Percentiles rank a stretch among this genome's conserved stretches.
These are phyloP conservation scores for Haplosporangium sp. DNA, from an alignment of 371 early-diverging fungal species.

Conservation along the genomic window DNA sequence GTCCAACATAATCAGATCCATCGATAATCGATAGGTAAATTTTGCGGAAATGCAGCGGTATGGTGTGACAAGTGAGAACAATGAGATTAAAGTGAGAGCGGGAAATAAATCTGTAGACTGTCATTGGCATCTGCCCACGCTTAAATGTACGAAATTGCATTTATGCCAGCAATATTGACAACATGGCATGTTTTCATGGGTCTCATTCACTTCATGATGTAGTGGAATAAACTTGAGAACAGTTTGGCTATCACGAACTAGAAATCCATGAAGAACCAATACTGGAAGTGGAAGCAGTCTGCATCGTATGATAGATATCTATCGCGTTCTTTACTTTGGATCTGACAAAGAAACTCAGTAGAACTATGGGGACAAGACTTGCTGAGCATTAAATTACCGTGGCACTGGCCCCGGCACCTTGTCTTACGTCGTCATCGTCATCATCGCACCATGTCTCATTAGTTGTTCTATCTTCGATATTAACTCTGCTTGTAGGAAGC, in stretches of 20 bases:
- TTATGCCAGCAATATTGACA: conserved; percentile 11
- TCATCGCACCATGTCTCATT: conserved; percentile 5
- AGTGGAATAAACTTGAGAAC: conserved; percentile 27
- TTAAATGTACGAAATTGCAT: conserved; percentile 29
- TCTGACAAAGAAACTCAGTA: conserved; percentile 27
- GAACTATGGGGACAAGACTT: conserved; percentile 33
- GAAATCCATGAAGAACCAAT: conserved; percentile 28
- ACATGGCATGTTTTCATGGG: conserved; percentile 22
- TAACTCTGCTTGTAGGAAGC: conserved; percentile 17
- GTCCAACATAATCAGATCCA: not conserved
- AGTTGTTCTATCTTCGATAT: conserved; percentile 8
- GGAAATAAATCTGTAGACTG: no score
- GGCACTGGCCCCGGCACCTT: not conserved
- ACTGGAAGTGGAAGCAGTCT: conserved; percentile 38
- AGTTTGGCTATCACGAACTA: conserved; percentile 17
- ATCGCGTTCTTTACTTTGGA: conserved; percentile 29
- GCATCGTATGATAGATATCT: conserved; percentile 38
- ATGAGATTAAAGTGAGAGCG: no score
- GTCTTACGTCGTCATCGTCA: conserved; percentile 7
- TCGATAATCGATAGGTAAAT: conserved; percentile 13
- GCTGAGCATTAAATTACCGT: not conserved
- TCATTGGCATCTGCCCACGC: conserved; percentile 19
- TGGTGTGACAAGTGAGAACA: not conserved
- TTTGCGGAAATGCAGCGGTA: conserved; percentile 27
- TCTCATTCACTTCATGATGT: conserved; percentile 5